Percentiles rank a stretch among this genome's conserved stretches.
phyloP scores from a whole-genome alignment of 371 early-diverging fungal genomes.

The Circinella minor region DNA sequence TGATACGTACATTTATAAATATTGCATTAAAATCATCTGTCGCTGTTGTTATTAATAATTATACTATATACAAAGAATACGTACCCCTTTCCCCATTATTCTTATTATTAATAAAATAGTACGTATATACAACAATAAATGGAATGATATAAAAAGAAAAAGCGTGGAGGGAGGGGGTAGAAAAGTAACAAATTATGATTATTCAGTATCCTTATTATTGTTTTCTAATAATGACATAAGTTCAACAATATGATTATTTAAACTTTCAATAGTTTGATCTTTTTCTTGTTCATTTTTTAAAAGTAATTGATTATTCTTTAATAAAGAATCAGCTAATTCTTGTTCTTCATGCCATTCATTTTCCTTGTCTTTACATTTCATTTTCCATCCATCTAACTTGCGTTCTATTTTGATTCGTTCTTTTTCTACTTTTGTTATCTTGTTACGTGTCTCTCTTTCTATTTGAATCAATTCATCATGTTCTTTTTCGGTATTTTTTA shows the following conservation, averaged over 20 bases:
- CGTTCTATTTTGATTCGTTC: constrained; percentile 28
- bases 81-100: too few relatives aligned
- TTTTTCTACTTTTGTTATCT: constrained; percentile 8
- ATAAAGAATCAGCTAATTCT: constrained; percentile 26
- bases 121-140: too few relatives aligned
- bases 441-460: constrained; percentile 6
- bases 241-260: constrained; percentile 42
- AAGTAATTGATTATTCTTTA: constrained; percentile 25
- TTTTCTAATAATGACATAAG: constrained; percentile 43
- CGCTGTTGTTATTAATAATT: too few relatives aligned
- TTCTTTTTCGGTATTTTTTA: background rate
- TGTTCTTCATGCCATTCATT: constrained; percentile 30
- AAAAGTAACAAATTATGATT: too few relatives aligned
- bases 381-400: constrained; percentile 30
- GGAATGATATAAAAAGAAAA: too few relatives aligned
- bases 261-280: constrained; percentile 30
- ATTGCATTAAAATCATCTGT: too few relatives aligned
- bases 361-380: constrained; percentile 22
- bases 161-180: too few relatives aligned
- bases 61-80: too few relatives aligned
- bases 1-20: too few relatives aligned
- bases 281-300: constrained; percentile 21
- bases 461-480: background rate
- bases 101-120: too few relatives aligned
- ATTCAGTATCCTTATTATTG: background rate